Base-by-base conservation (phyloP, 1,139 yeast species). In the Hanseniaspora gamundiae region DNA sequence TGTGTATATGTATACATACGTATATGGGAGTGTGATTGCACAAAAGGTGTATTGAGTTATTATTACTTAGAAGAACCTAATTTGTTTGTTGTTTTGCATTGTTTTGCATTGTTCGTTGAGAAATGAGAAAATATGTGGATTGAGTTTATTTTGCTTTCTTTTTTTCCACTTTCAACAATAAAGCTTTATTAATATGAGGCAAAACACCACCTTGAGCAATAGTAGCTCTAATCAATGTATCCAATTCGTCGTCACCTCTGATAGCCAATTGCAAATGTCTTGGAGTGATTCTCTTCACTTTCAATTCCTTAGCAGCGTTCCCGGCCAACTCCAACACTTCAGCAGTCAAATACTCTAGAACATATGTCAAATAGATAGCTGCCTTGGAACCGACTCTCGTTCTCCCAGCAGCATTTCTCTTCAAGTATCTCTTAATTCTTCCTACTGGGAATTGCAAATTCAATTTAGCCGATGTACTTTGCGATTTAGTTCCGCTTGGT, bases 161-260 rank as follows among this genome's bases (percentile, higher is more conserved):
- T 73, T 83, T 79, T 68, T 87, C 96, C 46, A 85, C 95, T 74
- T 88, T 88, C 68, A 87, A 76, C 65, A 88, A 71, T 60, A 87
- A 75, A 47, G 95, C 95, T 58, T 87, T 86, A 71, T 87, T 88
- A 64, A 88, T 86, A 62, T 88, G 96, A 46, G 99, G 99, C 70
- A 91, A 74, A 47, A 93, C 99, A 79, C 99, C 98, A 70, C 99
- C 99, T 59, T 83, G 88, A 42, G 99, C 97, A 66, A 93, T 93
- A 49, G 98, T 93, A 53, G 97, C 99, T 65, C 85, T 83, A 60
- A 93, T 85, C 65, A 93, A 75, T 56, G 86, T 83, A 70, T 91
- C 97, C 66, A 93, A 78, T 69, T 93, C 98, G 67, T 91, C 98
- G 69, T 93, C 98, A 54, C 97, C 97, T 70, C 98, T 84, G 60